phyloP scores from a whole-genome alignment of 345 rosid genomes.

The Microcos paniculata region DNA sequence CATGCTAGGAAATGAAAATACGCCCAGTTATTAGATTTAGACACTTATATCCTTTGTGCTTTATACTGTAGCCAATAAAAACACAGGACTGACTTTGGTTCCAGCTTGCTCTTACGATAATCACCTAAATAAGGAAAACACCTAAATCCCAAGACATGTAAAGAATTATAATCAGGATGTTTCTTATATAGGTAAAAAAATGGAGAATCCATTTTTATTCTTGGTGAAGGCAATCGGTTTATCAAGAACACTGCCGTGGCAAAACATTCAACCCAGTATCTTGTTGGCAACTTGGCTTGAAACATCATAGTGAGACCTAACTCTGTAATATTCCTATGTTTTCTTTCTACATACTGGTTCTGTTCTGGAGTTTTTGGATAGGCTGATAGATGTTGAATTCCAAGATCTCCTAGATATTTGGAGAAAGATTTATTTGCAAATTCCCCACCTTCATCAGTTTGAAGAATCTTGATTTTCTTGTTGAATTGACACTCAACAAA shows the following conservation, averaged over 20 bases:
- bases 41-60: neutral
- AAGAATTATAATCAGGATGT: too few species aligned
- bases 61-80: neutral
- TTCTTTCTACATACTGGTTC: neutral
- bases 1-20: neutral
- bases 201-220: too few species aligned
- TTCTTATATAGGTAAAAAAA: too few species aligned
- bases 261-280: neutral
- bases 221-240: too few species aligned
- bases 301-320: neutral
- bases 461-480: neutral
- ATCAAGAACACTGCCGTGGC: neutral
- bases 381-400: neutral
- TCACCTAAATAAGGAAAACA: neutral
- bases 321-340: neutral
- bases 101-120: neutral
- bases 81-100: neutral
- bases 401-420: too few species aligned
- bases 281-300: neutral
- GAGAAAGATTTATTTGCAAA: neutral
- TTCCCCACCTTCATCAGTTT: neutral
- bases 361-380: neutral
- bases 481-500: neutral
- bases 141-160: neutral
- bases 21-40: neutral